These are phyloP conservation scores for Camelina laxa DNA, from an alignment of 345 rosid species.

Conservation along the genomic window DNA sequence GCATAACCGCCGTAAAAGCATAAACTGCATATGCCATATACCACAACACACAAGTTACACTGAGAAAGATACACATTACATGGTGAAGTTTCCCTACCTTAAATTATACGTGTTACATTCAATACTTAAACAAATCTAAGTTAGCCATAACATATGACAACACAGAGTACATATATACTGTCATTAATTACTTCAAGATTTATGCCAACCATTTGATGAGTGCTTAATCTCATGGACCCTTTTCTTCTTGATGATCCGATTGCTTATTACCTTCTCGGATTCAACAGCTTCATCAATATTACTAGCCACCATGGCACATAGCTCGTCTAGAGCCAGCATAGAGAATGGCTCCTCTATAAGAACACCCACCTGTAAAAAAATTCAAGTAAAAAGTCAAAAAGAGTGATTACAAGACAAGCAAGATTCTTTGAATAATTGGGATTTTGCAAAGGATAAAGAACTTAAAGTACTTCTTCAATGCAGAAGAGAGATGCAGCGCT, in stretches of 20 bases:
- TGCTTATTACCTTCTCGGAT: constrained; percentile 58
- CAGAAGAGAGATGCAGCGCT: constrained; percentile 97
- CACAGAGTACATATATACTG: neutral
- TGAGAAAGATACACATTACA: neutral
- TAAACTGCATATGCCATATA: neutral
- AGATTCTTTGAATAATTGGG: neutral
- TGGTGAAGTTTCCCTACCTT: too few relatives aligned
- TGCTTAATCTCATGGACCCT: constrained; percentile 51
- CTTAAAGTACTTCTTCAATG: constrained; percentile 77
- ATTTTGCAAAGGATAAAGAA: constrained; percentile 1
- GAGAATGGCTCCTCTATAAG: constrained; percentile 98
- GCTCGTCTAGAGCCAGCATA: constrained; percentile 86
- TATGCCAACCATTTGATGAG: constrained; percentile 77
- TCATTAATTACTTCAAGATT: constrained; percentile 31
- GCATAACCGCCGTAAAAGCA: neutral
- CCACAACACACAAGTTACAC: neutral
- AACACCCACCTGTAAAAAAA: constrained; percentile 79
- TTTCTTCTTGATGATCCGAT: constrained; percentile 53
- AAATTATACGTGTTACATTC: neutral
- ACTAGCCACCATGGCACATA: constrained; percentile 56
- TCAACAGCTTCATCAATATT: constrained; percentile 69
- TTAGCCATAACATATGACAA: neutral
- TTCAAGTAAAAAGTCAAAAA: constrained; percentile 15
- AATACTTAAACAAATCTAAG: neutral
- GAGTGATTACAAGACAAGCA: constrained; percentile 1